Percentiles rank a stretch among this genome's conserved stretches.
These are phyloP conservation scores for Potentilla sterilis DNA, from an alignment of 306 rosid species.

Conservation along the genomic window DNA sequence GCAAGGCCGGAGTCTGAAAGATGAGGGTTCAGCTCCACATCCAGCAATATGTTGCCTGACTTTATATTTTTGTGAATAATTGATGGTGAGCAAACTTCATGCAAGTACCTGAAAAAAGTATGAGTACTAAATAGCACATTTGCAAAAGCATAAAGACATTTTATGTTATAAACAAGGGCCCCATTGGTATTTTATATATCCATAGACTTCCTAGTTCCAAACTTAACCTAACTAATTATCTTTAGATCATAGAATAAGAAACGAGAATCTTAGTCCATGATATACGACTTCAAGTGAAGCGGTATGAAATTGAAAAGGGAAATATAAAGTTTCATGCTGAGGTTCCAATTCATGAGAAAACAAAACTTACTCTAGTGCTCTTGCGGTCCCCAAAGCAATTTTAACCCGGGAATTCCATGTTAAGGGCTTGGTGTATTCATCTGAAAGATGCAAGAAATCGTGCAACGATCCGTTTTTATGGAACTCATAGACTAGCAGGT, in stretches of 20 bases:
- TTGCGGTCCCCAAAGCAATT: constrained; percentile 95
- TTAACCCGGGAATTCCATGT: constrained; percentile 97
- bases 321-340: not conserved
- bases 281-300: not conserved
- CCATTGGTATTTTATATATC: not conserved
- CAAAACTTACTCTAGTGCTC: constrained; percentile 86
- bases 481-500: constrained; percentile 80
- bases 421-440: constrained; percentile 81
- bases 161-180: not conserved
- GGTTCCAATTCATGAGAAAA: not conserved
- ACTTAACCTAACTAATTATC: not conserved
- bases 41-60: constrained; percentile 85
- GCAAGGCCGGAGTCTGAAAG: constrained; percentile 87
- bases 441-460: constrained; percentile 84
- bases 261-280: not conserved
- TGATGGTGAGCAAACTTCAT: constrained; percentile 97
- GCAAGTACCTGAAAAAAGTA: constrained; percentile 67
- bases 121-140: constrained; percentile 23
- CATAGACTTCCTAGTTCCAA: not conserved
- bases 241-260: not conserved
- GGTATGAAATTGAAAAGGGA: not conserved
- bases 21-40: constrained; percentile 87
- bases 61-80: constrained; percentile 83
- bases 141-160: constrained; percentile 12
- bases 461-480: constrained; percentile 85